These are phyloP conservation scores for Metschnikowia aberdeeniae DNA, from an alignment of 805 yeast genomes.

Conservation along the genomic window DNA sequence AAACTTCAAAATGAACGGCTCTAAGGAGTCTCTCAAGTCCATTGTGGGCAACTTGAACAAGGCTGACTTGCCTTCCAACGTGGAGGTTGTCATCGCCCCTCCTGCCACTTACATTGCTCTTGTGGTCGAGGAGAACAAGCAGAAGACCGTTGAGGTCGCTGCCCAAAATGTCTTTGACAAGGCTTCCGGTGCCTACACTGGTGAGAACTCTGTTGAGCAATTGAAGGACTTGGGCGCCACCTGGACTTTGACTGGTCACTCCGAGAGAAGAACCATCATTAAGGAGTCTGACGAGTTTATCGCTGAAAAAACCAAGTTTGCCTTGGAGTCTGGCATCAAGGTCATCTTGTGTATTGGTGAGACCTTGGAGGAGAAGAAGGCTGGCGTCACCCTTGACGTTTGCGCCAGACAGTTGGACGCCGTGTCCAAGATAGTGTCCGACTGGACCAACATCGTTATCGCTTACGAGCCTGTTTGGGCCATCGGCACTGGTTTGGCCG, in stretches of 20 bases:
- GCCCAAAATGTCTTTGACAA: conserved; percentile 90
- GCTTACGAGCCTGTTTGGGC: conserved; percentile 99
- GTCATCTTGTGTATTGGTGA: conserved; percentile 98
- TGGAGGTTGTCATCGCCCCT: conserved; percentile 93
- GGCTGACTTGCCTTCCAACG: conserved; percentile 69
- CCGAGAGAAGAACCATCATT: conserved; percentile 95
- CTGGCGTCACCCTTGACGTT: conserved; percentile 80
- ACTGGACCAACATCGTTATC: conserved; percentile 89
- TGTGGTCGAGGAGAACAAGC: conserved; percentile 65
- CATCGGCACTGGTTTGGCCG: conserved; percentile 98
- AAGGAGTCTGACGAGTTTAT: conserved; percentile 86
- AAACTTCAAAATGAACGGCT: conserved; percentile 98
- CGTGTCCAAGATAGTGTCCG: conserved; percentile 71
- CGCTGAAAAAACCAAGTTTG: conserved; percentile 92
- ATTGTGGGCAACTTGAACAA: conserved; percentile 81
- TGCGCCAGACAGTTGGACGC: conserved; percentile 88
- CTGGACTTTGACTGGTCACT: conserved; percentile 97
- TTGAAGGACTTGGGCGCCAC: conserved; percentile 86
- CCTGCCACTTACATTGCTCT: conserved; percentile 88
- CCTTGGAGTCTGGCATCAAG: conserved; percentile 81
- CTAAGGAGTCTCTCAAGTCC: conserved; percentile 75
- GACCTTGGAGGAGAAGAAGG: conserved; percentile 91
- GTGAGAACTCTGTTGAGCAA: conserved; percentile 88
- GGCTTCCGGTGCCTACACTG: conserved; percentile 96
- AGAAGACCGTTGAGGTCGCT: conserved; percentile 71